phyloP scores from a whole-genome alignment of 1,284 basidiomycete genomes.

The Leucoagaricus sp. region DNA sequence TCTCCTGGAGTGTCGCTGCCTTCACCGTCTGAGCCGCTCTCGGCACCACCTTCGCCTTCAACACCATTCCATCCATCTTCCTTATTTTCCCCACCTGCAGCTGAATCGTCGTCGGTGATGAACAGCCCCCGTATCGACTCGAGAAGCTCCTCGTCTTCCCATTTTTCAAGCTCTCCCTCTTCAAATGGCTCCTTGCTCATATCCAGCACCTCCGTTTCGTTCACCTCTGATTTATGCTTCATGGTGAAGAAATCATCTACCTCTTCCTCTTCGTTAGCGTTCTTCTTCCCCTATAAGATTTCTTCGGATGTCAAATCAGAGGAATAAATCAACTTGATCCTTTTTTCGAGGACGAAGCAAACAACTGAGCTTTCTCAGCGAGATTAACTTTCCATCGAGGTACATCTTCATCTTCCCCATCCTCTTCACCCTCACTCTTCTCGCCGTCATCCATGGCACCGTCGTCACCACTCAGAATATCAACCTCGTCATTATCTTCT shows the following conservation, averaged over 20 bases:
- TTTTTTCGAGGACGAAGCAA: constrained; percentile 63
- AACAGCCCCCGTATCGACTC: constrained; percentile 89
- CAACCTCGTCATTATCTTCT: constrained; percentile 58
- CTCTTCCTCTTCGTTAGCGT: constrained; percentile 31
- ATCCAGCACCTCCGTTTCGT: constrained; percentile 64
- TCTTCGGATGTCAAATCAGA: constrained; percentile 71
- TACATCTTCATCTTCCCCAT: constrained; percentile 44
- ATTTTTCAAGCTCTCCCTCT: constrained; percentile 60
- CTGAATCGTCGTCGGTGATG: constrained; percentile 74
- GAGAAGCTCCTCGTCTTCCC: constrained; percentile 84
- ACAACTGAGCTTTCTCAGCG: constrained; percentile 56
- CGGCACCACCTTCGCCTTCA: constrained; percentile 41
- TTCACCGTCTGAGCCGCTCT: constrained; percentile 33
- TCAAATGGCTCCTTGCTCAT: constrained; percentile 64
- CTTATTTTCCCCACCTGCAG: constrained; percentile 33
- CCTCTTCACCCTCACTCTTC: constrained; percentile 39
- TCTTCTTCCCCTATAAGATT: constrained; percentile 52
- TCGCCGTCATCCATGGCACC: constrained; percentile 43
- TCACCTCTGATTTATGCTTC: constrained; percentile 38
- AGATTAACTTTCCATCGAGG: constrained; percentile 85
- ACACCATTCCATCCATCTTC: constrained; percentile 44
- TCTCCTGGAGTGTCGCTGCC: constrained; percentile 27
- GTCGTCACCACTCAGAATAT: constrained; percentile 54
- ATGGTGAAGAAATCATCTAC: constrained; percentile 82
- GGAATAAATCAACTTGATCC: constrained; percentile 88